Base-by-base conservation (phyloP, 1,284 basidiomycete species). In the Wolfiporia cocos region DNA sequence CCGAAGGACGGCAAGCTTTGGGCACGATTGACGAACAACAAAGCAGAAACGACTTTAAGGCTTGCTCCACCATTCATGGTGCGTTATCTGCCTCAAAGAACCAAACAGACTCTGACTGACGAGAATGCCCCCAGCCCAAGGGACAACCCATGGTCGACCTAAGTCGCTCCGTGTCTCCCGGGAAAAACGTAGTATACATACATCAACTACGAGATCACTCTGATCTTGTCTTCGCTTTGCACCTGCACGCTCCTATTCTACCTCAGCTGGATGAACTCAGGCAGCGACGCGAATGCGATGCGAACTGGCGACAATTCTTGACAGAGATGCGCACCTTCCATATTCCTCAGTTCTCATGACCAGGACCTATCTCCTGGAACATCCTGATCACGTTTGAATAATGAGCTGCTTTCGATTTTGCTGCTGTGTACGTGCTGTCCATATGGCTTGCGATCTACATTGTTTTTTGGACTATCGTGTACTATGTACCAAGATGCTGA, bases 221-320 rank as follows among this genome's bases (percentile, higher is more conserved):
- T 20, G 28, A 49, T 19, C 49, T 26, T 30, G 49, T 49, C 19
- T 54, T 47, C 35, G 46, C 44, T 4, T 24, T 54, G 21, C 43
- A 22, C 6, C 31, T 54, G 14, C 49, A 52, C 21, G 17, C 30
- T 7, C 52, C 49, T 0, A 49, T 43, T 10, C 23, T 33, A 3
- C 26, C 36, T 3, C 50, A 54, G 26, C 33, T 48, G 7, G 34
- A 22, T 4, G 44, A 46, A 20, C 23, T 53, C 10, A 20, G 44
- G 19, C n/a, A 28, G 14, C 14, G 37, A 17, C 30, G 51, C 19
- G 41, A 46, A 3, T 21, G 26, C 18, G 32, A 44, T 2, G 21
- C 12, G 14, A 14, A 39, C 24, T 52, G 51, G 51, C 26, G 36
- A 14, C 18, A 37, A 5, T 37, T 43, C 30, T 21, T 52, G 26